Percentiles rank a stretch among this genome's conserved stretches.
phyloP scores from a whole-genome alignment of 768 basidiomycete species.

The Trametes cingulata region DNA sequence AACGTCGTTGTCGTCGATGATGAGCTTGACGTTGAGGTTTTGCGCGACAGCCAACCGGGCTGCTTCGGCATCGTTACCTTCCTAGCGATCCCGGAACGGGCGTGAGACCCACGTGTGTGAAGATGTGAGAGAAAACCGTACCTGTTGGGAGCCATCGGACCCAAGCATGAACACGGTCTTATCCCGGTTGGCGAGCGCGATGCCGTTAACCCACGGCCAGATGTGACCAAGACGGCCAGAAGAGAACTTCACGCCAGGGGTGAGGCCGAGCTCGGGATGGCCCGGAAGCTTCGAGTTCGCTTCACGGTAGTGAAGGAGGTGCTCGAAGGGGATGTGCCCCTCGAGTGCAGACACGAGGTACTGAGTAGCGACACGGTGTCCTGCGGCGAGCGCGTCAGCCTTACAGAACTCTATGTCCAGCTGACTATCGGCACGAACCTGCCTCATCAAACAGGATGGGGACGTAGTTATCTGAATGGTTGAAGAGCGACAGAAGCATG shows the following conservation, averaged over 20 bases:
- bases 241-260: constrained; percentile 92
- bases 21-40: constrained; percentile 77
- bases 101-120: constrained; percentile 4
- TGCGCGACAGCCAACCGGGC: constrained; percentile 86
- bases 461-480: constrained; percentile 59
- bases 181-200: constrained; percentile 75
- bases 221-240: constrained; percentile 92
- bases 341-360: constrained; percentile 82
- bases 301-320: constrained; percentile 82
- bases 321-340: constrained; percentile 68
- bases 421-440: constrained; percentile 44
- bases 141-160: constrained; percentile 86
- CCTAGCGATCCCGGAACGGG: constrained; percentile 30
- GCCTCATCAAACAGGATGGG: constrained; percentile 82
- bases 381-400: constrained; percentile 37
- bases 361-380: constrained; percentile 89
- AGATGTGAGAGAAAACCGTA: background rate
- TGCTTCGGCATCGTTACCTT: constrained; percentile 90
- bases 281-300: constrained; percentile 87
- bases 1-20: constrained; percentile 91
- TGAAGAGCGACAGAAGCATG: constrained; percentile 74
- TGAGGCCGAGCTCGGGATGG: constrained; percentile 86
- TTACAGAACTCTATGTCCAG: constrained; percentile 1
- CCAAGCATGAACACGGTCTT: constrained; percentile 83
- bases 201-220: constrained; percentile 87